These are phyloP conservation scores for Eleusine coracana DNA, from an alignment of 176 grass and related monocot genomes.

Conservation along the genomic window DNA sequence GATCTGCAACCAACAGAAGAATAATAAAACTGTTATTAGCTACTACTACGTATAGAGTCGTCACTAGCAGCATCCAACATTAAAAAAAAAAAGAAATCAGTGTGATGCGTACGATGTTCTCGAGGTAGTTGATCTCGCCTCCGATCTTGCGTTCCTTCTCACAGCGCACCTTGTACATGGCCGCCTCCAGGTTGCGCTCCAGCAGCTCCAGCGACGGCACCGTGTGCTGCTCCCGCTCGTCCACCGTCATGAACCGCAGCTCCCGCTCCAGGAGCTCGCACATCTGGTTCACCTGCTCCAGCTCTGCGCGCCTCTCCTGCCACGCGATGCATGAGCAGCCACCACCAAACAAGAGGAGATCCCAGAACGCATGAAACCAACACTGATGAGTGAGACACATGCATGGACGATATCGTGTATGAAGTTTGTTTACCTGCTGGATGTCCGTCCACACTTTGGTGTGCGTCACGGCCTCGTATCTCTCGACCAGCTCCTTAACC, in stretches of 20 bases:
- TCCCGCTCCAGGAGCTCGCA: slow-evolving; percentile 84
- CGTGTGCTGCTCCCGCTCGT: slow-evolving; percentile 66
- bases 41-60: background rate
- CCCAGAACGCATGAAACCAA: no score
- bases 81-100: background rate
- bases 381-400: no score
- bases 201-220: slow-evolving; percentile 67
- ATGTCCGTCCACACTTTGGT: slow-evolving; percentile 73
- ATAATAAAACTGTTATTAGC: background rate
- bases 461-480: slow-evolving; percentile 82
- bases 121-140: slow-evolving; percentile 66
- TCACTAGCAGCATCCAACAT: background rate
- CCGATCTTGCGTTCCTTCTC: slow-evolving; percentile 90
- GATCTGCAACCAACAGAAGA: slow-evolving; percentile 51
- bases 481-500: slow-evolving; percentile 70
- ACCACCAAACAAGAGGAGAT: no score
- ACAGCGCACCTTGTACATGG: slow-evolving; percentile 68
- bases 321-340: background rate
- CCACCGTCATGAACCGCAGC: slow-evolving; percentile 82
- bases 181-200: slow-evolving; percentile 78
- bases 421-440: slow-evolving; percentile 39
- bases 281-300: slow-evolving; percentile 70
- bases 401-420: no score
- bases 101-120: slow-evolving; percentile 48
- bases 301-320: slow-evolving; percentile 78